These are phyloP conservation scores for Paramecium pentaurelia DNA, from an alignment of 73 alveolate species.

Conservation along the genomic window DNA sequence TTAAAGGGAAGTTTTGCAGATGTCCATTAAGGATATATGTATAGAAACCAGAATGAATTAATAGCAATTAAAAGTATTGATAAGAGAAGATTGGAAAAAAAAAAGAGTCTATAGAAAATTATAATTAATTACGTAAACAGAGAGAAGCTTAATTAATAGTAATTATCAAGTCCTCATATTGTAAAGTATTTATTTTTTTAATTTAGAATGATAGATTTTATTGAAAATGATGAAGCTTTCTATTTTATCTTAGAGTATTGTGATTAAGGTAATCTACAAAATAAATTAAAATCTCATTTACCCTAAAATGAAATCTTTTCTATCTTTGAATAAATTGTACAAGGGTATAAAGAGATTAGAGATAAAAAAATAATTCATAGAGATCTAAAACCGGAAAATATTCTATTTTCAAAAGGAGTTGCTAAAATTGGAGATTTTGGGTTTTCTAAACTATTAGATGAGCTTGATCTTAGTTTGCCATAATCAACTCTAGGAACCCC, in stretches of 20 bases:
- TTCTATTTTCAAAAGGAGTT: neutral
- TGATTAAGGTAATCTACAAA: neutral
- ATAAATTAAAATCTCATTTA: neutral
- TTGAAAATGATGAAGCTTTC: neutral
- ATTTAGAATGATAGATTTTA: neutral
- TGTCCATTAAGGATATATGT: neutral
- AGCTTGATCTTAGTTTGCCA: neutral
- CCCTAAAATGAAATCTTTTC: neutral
- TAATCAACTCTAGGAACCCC: neutral
- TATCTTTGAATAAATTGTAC: neutral
- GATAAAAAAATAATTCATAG: neutral
- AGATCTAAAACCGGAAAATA: constrained; percentile 26
- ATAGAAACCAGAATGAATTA: neutral
- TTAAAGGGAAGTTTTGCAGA: neutral
- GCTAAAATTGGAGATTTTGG: constrained; percentile 40
- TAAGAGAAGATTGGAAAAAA: neutral
- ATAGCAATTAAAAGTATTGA: neutral
- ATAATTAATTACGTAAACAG: neutral
- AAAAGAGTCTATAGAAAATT: neutral
- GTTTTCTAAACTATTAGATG: neutral
- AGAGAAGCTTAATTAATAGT: neutral
- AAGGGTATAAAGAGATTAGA: neutral
- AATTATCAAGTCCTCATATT: neutral
- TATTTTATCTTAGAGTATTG: neutral
- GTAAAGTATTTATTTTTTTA: neutral